Evolutionary conservation across 192 early-diverging fungal genomes (phyloP).

Genomic region (Coemansia sp.): DNA sequence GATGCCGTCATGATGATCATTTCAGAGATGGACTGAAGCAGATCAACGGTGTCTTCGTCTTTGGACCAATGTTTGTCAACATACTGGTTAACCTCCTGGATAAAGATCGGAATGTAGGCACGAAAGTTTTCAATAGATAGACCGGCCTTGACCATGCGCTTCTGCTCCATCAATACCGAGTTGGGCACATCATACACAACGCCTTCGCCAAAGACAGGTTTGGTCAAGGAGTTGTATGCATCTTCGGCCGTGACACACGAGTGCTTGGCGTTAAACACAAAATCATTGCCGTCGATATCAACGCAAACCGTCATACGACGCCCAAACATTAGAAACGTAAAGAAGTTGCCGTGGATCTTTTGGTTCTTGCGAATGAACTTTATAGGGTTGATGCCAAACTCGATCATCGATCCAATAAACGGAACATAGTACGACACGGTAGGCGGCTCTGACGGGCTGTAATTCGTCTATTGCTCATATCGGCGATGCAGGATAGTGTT

Average conservation of each 20-base stretch:
- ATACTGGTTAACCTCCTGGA: constrained; percentile 79
- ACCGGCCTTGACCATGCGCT: constrained; percentile 96
- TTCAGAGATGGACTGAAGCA: constrained; percentile 81
- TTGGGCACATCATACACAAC: constrained; percentile 97
- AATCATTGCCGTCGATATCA: constrained; percentile 92
- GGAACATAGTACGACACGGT: constrained; percentile 79
- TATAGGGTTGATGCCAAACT: constrained; percentile 89
- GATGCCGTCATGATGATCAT: constrained; percentile 95
- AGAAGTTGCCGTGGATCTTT: constrained; percentile 85
- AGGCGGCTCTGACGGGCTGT: constrained; percentile 65
- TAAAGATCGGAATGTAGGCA: constrained; percentile 84
- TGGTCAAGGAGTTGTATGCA: constrained; percentile 91
- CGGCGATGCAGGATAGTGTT: not conserved
- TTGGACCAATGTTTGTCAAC: constrained; percentile 67
- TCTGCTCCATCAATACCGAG: constrained; percentile 96
- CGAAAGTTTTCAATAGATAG: constrained; percentile 86
- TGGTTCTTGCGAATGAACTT: constrained; percentile 83
- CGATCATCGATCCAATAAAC: constrained; percentile 83
- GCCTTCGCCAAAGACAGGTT: constrained; percentile 90
- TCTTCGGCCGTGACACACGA: constrained; percentile 87
- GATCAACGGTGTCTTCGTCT: constrained; percentile 61
- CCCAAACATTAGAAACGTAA: constrained; percentile 92
- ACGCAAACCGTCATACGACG: constrained; percentile 86
- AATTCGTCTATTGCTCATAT: constrained; percentile 3
- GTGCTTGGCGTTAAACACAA: constrained; percentile 92